A percentile compares a stretch with the other conserved stretches of the same genome.
phyloP scores from a whole-genome alignment of 805 yeast species.

The Suhomyces xylopsoci region DNA sequence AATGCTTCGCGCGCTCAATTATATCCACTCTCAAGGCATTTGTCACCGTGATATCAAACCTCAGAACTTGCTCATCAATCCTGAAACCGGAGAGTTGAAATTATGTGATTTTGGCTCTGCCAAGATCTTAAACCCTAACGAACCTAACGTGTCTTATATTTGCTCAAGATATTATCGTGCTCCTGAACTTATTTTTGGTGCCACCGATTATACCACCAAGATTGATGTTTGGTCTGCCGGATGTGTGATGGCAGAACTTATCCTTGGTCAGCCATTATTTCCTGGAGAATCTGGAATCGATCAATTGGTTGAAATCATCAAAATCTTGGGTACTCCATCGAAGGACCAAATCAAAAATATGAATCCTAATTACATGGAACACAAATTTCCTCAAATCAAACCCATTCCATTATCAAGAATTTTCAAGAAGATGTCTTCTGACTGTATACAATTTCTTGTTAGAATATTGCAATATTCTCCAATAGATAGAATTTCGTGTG shows the following conservation, averaged over 20 bases:
- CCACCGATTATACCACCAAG: conserved; percentile 92
- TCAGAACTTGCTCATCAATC: conserved; percentile 83
- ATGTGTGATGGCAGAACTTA: conserved; percentile 96
- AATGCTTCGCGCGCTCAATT: conserved; percentile 71
- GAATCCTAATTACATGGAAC: conserved; percentile 98
- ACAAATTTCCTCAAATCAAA: conserved; percentile 85
- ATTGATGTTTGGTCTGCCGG: conserved; percentile 98
- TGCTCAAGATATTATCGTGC: conserved; percentile 97
- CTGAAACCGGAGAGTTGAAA: conserved; percentile 78
- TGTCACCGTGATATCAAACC: conserved; percentile 96
- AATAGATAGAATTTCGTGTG: conserved; percentile 56
- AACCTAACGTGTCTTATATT: conserved; percentile 93
- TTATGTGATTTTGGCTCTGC: conserved; percentile 97
- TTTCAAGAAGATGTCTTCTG: conserved; percentile 53
- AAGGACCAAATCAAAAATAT: conserved; percentile 87
- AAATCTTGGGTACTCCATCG: conserved; percentile 92
- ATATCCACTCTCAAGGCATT: conserved; percentile 72
- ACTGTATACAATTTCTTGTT: conserved; percentile 55
- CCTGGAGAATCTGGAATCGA: conserved; percentile 98
- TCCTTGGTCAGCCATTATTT: conserved; percentile 92
- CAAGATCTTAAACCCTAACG: conserved; percentile 80
- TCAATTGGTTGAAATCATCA: conserved; percentile 93
- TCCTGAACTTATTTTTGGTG: conserved; percentile 96
- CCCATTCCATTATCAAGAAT: conserved; percentile 71
- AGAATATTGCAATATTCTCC: conserved; percentile 69